Base-by-base conservation (phyloP, 768 basidiomycete genomes). In the Russula lepida region DNA sequence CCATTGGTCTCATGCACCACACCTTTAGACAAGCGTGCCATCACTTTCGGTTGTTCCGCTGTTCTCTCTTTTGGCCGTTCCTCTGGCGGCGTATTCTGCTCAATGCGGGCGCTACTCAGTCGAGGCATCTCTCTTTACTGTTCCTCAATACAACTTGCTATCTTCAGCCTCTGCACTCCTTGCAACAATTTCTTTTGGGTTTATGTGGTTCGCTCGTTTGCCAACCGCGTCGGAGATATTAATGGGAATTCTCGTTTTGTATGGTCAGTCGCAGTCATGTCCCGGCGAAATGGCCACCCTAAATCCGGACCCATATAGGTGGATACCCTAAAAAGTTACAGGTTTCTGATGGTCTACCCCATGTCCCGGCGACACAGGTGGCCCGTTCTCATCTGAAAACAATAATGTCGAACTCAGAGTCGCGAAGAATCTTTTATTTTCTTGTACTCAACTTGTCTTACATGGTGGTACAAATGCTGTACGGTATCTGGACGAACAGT, bases 401-500 rank as follows among this genome's bases (percentile, higher is more conserved):
- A 12, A 91, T 99, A 58, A 78, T 98, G 39, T 85, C 88, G 21
- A 95, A 95, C 67, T 84, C 86, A 3, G 94, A 98, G 71, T 95
- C 92, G 21, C 81, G 93, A 67, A 90, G 89, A 73, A 98, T 99
- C 60, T 98, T 95, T 73, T 98, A 95, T 74, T 99, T 99, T 75
- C 77, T 98, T 53, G 80, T 95, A 73, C 77, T 99, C 51, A 99
- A 99, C 73, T 77, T 98, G 74, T 86, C 83, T 65, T 99, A 92
- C 74, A 98, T 99, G 97, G 78, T 89, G 44, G 85, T 99, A 12
- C 97, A 99, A 74, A 92, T 98, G 91, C 71, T 92, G 62, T 97
- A 95, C 71, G 97, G 97, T 9, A 85, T 98, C 28, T 94, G 94
- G 89, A 99, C 97, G 46, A 99, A 99, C 68, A 93, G 90, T 67